Evolutionary conservation across 2,329 filamentous ascomycete genomes (phyloP), one percentile per base, ranked within the genome.

Genomic region (Fusarium sublunatum): DNA sequence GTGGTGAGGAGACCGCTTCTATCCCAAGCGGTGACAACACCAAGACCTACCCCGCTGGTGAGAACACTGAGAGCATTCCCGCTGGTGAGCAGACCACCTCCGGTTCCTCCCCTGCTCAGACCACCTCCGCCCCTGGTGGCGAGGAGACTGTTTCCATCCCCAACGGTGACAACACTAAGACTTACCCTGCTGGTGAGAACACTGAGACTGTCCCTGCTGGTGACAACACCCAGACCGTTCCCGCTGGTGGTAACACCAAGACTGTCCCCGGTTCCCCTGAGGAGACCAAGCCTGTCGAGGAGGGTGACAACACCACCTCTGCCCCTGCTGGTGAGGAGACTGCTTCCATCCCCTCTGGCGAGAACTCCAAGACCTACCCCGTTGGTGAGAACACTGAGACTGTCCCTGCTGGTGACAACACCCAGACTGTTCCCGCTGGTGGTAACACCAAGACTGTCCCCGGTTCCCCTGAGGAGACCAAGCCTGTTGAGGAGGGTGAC

Each of bases 321-420:
- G 84, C 81, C 84, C 83, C 31, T 7, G 8, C 13, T 24, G 82
- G 85, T 58, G 85, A 83, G n/a, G 81, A 81, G 76, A 85, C 82
- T 36, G n/a, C 49, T 29, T 41, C 48, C 3, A 7, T 46, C 44
- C 45, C 53, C 1, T 15, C 12, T 26, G 53, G 39, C 1, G 50
- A 58, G n/a, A 42, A 39, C 11, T 54, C 51, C 42, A 12, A 53
- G 35, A 54, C 66, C 26, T 57, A 49, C 4, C 61, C 64, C n/a
- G 36, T 56, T 19, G 19, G 19, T 19, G 19, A 19, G 19, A 19
- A 19, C 19, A 19, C 19, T 19, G 19, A 19, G 19, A 19, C 19
- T 3, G 19, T 19, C 19, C 19, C 19, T 19, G 19, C 11, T 19
- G 62, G 53, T 2, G 60, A 58, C 42, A 29, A 58, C 12, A 58